Conservation (phyloP, 306 rosid genomes). For the Phaseolus lunatus region DNA sequence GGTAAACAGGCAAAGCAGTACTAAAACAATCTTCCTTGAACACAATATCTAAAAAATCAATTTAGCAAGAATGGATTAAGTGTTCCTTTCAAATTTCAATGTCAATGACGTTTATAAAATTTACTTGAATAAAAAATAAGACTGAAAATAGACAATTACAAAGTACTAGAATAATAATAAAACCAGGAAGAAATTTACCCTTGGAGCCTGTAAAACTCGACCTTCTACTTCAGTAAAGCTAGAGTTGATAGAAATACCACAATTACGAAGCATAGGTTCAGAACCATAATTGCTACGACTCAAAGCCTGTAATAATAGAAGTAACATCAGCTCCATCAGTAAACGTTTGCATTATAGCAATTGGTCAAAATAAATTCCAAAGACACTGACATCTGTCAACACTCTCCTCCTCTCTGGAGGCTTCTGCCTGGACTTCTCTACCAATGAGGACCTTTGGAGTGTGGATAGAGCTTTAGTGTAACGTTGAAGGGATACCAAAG, state of each 20-base stretch:
- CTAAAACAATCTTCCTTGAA: no score
- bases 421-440: conserved; percentile 94
- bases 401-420: conserved; percentile 87
- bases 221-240: conserved; percentile 85
- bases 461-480: conserved; percentile 86
- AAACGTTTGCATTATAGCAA: background rate
- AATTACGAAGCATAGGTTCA: conserved; percentile 77
- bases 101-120: background rate
- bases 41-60: no score
- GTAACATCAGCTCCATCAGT: background rate
- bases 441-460: conserved; percentile 80
- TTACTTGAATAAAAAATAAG: background rate
- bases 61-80: background rate
- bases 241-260: conserved; percentile 65
- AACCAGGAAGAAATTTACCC: conserved; percentile 50
- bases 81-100: background rate
- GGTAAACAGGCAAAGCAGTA: background rate
- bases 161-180: background rate
- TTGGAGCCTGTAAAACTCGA: conserved; percentile 88
- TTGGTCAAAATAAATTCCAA: background rate
- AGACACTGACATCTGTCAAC: conserved; percentile 64
- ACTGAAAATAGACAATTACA: background rate
- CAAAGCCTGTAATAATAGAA: conserved; percentile 62
- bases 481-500: conserved; percentile 83
- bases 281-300: conserved; percentile 70